Conservation (phyloP, 257 asterid genomes). For the Ilex asprella region DNA sequence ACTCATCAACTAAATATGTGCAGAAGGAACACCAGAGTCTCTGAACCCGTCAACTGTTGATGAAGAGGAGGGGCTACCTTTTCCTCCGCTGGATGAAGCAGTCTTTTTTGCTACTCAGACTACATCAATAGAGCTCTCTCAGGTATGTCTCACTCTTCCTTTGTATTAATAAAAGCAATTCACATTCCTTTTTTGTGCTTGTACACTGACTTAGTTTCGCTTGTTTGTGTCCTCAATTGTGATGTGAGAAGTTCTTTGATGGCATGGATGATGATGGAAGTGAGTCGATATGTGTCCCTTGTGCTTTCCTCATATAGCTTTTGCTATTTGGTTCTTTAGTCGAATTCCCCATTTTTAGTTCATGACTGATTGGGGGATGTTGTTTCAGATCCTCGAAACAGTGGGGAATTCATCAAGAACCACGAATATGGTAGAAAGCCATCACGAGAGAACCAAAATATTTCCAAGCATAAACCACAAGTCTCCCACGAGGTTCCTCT, state of each 20-base stretch:
- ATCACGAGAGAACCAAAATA: conserved; percentile 22
- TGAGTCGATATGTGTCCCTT: conserved; percentile 50
- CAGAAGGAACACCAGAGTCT: conserved; percentile 61
- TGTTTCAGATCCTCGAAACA: conserved; percentile 74
- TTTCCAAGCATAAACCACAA: conserved; percentile 23
- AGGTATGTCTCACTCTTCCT: conserved; percentile 32
- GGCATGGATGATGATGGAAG: conserved; percentile 98
- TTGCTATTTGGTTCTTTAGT: conserved; percentile 45
- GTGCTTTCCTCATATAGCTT: conserved; percentile 18
- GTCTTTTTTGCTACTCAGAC: conserved; percentile 58
- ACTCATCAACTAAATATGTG: conserved; percentile 16
- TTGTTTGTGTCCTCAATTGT: conserved; percentile 22
- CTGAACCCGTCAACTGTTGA: conserved; percentile 52
- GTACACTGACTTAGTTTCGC: conserved; percentile 22
- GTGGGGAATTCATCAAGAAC: conserved; percentile 76
- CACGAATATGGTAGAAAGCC: conserved; percentile 62
- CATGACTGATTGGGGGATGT: conserved; percentile 32
- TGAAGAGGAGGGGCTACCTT: conserved; percentile 88
- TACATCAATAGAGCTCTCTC: conserved; percentile 62
- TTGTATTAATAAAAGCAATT: neutral
- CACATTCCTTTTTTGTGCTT: neutral
- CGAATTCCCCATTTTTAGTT: conserved; percentile 44
- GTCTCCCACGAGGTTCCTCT: conserved; percentile 23
- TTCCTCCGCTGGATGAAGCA: conserved; percentile 95
- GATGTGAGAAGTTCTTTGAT: conserved; percentile 65